phyloP scores from a whole-genome alignment of 345 rosid species.

The Citrus medica region DNA sequence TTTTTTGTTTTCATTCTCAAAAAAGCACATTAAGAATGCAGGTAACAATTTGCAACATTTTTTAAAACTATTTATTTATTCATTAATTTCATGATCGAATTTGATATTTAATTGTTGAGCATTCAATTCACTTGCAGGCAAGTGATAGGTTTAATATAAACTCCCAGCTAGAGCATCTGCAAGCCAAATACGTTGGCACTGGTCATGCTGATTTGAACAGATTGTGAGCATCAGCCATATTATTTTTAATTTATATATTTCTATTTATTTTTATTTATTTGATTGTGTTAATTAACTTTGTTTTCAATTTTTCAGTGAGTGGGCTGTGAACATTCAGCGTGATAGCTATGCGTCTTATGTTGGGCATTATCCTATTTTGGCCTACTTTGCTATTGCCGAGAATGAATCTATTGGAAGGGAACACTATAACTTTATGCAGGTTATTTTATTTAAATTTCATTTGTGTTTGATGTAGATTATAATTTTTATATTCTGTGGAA shows the following conservation, averaged over 20 bases:
- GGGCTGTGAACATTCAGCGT: constrained; percentile 54
- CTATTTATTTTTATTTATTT: background rate
- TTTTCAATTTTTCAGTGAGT: constrained; percentile 48
- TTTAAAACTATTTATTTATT: too few relatives aligned
- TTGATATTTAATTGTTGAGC: background rate
- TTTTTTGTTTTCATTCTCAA: background rate
- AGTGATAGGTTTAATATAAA: constrained; percentile 98
- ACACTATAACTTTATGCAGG: constrained; percentile 97
- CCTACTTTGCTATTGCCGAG: constrained; percentile 88
- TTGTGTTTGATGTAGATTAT: background rate
- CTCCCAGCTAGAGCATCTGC: constrained; percentile 98
- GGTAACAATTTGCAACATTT: background rate
- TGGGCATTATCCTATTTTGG: constrained; percentile 79
- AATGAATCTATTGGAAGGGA: constrained; percentile 92
- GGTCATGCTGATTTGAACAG: constrained; percentile 92
- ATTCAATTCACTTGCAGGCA: constrained; percentile 46
- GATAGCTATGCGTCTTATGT: constrained; percentile 68
- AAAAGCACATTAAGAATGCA: background rate
- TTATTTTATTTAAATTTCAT: constrained; percentile 10
- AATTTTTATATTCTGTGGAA: background rate
- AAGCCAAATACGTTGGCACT: constrained; percentile 95
- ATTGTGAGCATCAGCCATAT: constrained; percentile 54
- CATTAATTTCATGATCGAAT: background rate
- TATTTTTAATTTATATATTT: background rate
- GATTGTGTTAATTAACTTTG: background rate